Evolutionary conservation across 129 eudicot genomes (phyloP).

Genomic region (Dittrichia graveolens): DNA sequence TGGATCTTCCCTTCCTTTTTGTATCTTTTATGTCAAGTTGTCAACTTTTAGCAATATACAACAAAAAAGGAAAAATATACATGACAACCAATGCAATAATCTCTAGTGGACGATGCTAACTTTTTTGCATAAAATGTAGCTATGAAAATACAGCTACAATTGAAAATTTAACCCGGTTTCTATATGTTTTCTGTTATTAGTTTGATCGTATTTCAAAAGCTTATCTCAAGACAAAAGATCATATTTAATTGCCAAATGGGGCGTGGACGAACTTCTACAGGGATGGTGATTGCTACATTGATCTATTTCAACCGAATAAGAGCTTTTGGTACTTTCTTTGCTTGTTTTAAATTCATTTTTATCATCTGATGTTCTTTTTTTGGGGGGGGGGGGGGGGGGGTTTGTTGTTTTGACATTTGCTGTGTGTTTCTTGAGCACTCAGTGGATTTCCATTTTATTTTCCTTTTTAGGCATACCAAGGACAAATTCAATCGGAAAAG

Average conservation of each 20-base stretch:
- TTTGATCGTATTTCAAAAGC: slow-evolving; percentile 78
- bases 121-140: not conserved
- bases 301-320: slow-evolving; percentile 78
- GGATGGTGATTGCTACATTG: slow-evolving; percentile 97
- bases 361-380: slow-evolving; percentile 15
- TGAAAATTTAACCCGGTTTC: slow-evolving; percentile 19
- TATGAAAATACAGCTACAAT: slow-evolving; percentile 3
- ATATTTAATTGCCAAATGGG: slow-evolving; percentile 99
- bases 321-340: slow-evolving; percentile 68
- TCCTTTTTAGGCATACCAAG: slow-evolving; percentile 71
- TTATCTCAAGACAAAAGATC: slow-evolving; percentile 64
- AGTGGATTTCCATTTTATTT: slow-evolving; percentile 4
- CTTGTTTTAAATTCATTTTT: slow-evolving; percentile 12
- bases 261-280: slow-evolving; percentile 95
- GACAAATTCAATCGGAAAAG: slow-evolving; percentile 70
- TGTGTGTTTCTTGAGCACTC: not conserved
- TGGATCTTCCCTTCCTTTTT: not conserved
- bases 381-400: not conserved
- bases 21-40: not conserved
- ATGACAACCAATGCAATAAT: too few species aligned
- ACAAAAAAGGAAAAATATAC: too few species aligned
- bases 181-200: slow-evolving; percentile 35
- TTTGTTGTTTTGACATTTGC: not conserved
- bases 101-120: not conserved
- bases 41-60: not conserved